phyloP scores from a whole-genome alignment of 2,329 filamentous ascomycete species.

The Graphiopsis chlorocephala region DNA sequence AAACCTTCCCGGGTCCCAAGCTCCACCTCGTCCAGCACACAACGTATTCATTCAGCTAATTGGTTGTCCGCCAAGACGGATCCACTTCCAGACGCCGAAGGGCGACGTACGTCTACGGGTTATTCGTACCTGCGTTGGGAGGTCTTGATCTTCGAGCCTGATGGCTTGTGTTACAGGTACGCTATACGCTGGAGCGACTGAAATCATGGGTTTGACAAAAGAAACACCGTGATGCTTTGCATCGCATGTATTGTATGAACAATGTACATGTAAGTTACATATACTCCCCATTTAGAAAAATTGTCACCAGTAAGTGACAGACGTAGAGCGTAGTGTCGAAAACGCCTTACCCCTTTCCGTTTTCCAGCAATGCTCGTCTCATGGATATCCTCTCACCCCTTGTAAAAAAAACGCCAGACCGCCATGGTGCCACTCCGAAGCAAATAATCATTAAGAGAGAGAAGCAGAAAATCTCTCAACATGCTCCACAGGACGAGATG shows the following conservation, averaged over 20 bases:
- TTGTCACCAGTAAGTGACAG: neutral
- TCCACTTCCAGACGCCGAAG: neutral
- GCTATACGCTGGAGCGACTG: too few relatives aligned
- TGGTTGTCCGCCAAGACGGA: neutral
- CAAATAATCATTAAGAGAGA: neutral
- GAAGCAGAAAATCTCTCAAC: neutral
- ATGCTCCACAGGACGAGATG: too few relatives aligned
- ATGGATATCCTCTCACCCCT: neutral
- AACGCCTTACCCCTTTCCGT: neutral
- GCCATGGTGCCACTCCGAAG: neutral
- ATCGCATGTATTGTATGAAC: neutral
- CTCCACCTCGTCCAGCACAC: neutral
- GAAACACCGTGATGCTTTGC: neutral
- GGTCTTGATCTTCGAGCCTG: neutral
- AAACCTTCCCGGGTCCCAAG: neutral
- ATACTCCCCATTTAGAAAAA: neutral
- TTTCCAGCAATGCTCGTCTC: neutral
- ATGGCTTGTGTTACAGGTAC: neutral
- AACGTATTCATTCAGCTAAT: neutral
- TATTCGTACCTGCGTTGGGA: neutral
- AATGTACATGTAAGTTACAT: neutral
- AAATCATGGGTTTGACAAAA: neutral
- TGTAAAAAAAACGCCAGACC: neutral
- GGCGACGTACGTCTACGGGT: neutral
- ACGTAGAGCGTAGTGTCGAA: neutral